These are phyloP conservation scores for Peniophora sp. DNA, from an alignment of 1,284 basidiomycete species.

Conservation along the genomic window DNA sequence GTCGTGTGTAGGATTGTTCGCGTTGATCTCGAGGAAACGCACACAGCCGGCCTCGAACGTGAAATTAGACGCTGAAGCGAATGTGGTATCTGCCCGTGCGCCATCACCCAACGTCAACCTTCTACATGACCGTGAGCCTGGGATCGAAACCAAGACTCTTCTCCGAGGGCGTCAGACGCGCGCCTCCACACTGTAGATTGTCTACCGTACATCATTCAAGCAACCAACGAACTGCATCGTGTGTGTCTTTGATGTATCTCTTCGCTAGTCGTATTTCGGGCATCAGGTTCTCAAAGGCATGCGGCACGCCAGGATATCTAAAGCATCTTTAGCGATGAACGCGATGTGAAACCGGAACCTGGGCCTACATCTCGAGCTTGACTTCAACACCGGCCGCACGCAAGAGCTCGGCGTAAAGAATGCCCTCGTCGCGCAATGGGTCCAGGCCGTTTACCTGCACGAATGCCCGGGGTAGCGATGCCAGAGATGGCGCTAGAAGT, in stretches of 20 bases:
- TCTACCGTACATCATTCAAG: too few species aligned
- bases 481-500: conserved; percentile 11
- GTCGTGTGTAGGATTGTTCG: too few species aligned
- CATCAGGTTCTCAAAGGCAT: background rate
- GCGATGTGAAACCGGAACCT: background rate
- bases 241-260: background rate
- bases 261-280: background rate
- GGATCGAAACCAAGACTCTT: too few species aligned
- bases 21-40: too few species aligned
- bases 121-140: too few species aligned
- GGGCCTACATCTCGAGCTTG: conserved; percentile 11
- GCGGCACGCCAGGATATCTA: background rate
- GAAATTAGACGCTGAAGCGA: too few species aligned
- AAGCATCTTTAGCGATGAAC: background rate
- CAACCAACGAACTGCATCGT: background rate
- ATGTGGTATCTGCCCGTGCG: too few species aligned
- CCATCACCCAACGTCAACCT: too few species aligned
- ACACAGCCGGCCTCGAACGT: too few species aligned
- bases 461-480: conserved; percentile 11
- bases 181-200: too few species aligned
- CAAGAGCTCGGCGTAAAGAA: conserved; percentile 14
- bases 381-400: conserved; percentile 10
- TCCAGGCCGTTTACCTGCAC: conserved; percentile 15
- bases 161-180: too few species aligned
- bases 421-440: conserved; percentile 15